Percentiles rank a stretch among this genome's conserved stretches.
phyloP scores from a whole-genome alignment of 768 basidiomycete genomes.

The Nevesoporus exiguus region DNA sequence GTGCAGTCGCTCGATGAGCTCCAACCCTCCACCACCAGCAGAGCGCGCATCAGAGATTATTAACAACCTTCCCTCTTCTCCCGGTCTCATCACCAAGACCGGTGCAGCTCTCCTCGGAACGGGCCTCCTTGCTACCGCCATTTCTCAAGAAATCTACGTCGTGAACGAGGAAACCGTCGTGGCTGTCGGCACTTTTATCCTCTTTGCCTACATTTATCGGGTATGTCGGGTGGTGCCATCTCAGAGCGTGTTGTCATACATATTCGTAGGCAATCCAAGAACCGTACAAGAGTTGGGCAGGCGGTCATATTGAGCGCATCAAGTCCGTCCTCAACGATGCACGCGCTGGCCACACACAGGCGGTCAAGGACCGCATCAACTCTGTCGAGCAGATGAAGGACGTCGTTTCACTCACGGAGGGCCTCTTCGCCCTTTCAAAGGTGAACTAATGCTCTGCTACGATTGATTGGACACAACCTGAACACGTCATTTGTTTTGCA shows the following conservation, averaged over 20 bases:
- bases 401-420: conserved; percentile 86
- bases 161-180: conserved; percentile 96
- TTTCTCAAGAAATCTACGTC: conserved; percentile 96
- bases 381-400: conserved; percentile 94
- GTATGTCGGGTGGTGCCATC: conserved; percentile 37
- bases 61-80: conserved; percentile 81
- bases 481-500: conserved; percentile 26
- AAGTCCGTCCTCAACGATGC: conserved; percentile 76
- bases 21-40: conserved; percentile 66
- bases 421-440: conserved; percentile 90
- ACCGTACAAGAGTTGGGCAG: conserved; percentile 92
- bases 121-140: conserved; percentile 84
- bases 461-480: not conserved
- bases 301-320: conserved; percentile 82
- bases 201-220: conserved; percentile 80
- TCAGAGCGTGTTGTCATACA: not conserved
- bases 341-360: conserved; percentile 85
- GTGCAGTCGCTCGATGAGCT: conserved; percentile 63
- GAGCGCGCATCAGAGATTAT: conserved; percentile 90
- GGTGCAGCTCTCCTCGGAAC: conserved; percentile 89
- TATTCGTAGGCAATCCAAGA: conserved; percentile 62
- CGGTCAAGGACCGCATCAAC: conserved; percentile 89
- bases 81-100: conserved; percentile 90
- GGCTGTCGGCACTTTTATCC: conserved; percentile 76
- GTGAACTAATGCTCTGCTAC: conserved; percentile 34